phyloP scores from a whole-genome alignment of 2,329 filamentous ascomycete species.

The Coccinonectria pachysandricola region DNA sequence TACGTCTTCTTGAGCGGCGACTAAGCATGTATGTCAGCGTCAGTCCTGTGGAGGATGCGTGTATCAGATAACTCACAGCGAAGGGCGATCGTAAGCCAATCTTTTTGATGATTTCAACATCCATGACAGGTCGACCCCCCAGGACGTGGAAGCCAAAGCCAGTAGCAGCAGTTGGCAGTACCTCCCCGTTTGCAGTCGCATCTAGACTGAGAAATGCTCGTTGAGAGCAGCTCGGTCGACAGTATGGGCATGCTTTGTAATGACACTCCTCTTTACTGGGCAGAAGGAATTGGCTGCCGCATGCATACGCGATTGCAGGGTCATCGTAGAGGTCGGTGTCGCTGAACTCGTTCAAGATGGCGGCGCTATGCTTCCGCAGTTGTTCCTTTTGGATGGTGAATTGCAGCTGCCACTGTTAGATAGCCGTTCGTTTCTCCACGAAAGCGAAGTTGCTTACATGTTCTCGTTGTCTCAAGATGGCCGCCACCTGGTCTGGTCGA shows the following conservation, averaged over 20 bases:
- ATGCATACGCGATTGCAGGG: slow-evolving; percentile 8
- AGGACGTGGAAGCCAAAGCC: slow-evolving; percentile 43
- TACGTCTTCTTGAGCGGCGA: too few relatives aligned
- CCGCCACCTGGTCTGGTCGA: slow-evolving; percentile 34
- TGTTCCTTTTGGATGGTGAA: slow-evolving; percentile 21
- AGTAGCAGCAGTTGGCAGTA: slow-evolving; percentile 37
- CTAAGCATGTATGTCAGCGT: not conserved
- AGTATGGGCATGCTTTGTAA: slow-evolving; percentile 39
- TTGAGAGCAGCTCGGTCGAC: slow-evolving; percentile 32
- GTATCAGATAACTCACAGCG: too few relatives aligned
- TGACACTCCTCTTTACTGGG: slow-evolving; percentile 33
- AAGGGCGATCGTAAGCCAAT: too few relatives aligned
- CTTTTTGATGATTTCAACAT: slow-evolving; percentile 27
- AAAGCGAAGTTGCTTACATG: slow-evolving; percentile 25
- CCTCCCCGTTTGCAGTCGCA: slow-evolving; percentile 37
- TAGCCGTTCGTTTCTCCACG: slow-evolving; percentile 10
- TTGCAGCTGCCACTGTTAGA: slow-evolving; percentile 9
- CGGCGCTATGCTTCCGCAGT: slow-evolving; percentile 13
- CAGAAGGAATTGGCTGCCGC: slow-evolving; percentile 29
- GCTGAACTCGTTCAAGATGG: slow-evolving; percentile 10
- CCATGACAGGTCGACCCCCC: slow-evolving; percentile 32
- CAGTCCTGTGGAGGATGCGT: too few relatives aligned
- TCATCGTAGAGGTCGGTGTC: slow-evolving; percentile 9
- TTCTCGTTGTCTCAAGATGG: slow-evolving; percentile 39
- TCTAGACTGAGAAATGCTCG: slow-evolving; percentile 40